phyloP scores from a whole-genome alignment of 495 filamentous ascomycete species.

The Aspergillus nidulans region DNA sequence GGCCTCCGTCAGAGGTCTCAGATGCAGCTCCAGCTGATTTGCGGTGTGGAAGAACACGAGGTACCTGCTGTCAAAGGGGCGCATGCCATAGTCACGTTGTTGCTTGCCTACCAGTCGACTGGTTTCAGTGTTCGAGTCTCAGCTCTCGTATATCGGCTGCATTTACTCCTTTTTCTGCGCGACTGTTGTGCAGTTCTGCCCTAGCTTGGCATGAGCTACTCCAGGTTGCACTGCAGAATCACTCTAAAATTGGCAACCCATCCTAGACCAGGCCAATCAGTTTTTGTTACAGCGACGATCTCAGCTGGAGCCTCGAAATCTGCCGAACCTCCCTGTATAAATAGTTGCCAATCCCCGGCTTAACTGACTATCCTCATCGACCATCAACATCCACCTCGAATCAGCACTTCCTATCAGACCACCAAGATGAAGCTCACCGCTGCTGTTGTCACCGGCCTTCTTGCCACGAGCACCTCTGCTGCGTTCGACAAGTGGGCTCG shows the following conservation, averaged over 20 bases:
- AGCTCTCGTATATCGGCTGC: background rate
- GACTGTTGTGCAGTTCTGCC: background rate
- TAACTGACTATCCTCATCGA: background rate
- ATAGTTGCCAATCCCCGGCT: background rate
- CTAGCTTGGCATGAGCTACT: background rate
- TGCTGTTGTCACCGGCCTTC: constrained; percentile 23
- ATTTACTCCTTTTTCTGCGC: background rate
- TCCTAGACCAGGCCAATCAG: background rate
- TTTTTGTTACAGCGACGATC: background rate
- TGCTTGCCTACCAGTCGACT: background rate
- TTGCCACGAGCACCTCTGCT: constrained; percentile 27
- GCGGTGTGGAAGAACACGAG: background rate
- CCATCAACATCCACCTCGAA: background rate
- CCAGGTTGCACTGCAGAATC: background rate
- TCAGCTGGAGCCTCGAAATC: background rate
- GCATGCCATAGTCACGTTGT: too few species aligned
- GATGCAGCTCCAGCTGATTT: background rate
- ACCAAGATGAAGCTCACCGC: constrained; percentile 33
- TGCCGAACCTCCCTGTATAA: background rate
- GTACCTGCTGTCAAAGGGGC: background rate
- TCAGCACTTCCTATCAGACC: background rate
- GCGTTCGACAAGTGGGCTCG: constrained; percentile 35
- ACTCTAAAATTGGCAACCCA: background rate
- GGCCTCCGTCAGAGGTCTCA: constrained; percentile 5
- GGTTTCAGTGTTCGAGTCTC: constrained; percentile 2